phyloP scores from a whole-genome alignment of 768 basidiomycete species.

The Amanita exitialis region DNA sequence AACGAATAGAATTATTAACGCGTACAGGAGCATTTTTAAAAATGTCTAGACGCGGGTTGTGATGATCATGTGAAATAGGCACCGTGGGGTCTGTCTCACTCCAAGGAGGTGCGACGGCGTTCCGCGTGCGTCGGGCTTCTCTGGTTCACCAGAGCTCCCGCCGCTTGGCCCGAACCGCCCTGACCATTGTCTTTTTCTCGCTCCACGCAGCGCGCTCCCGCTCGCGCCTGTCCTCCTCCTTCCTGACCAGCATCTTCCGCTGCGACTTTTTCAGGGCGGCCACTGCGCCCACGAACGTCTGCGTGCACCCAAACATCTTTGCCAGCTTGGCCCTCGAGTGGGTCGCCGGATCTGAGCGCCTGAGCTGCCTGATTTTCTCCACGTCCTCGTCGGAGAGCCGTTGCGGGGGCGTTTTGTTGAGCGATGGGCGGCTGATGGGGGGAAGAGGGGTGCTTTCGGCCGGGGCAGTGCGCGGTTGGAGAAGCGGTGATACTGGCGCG shows the following conservation, averaged over 20 bases:
- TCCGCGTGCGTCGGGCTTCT: too few species aligned
- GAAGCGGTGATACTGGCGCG: constrained; percentile 61
- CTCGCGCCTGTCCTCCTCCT: constrained; percentile 37
- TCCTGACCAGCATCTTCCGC: constrained; percentile 30
- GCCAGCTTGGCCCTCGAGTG: constrained; percentile 65
- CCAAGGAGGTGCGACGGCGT: background rate
- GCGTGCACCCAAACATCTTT: constrained; percentile 64
- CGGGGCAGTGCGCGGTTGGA: constrained; percentile 28
- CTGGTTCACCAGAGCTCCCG: constrained; percentile 72
- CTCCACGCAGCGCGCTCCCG: constrained; percentile 53
- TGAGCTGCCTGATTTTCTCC: constrained; percentile 45
- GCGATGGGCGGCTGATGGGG: constrained; percentile 35
- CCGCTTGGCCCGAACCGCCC: constrained; percentile 58
- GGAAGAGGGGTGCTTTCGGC: constrained; percentile 26
- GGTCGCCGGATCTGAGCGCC: constrained; percentile 41
- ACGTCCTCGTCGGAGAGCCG: constrained; percentile 45
- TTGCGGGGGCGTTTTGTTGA: constrained; percentile 19
- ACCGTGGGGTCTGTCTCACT: background rate
- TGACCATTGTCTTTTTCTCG: constrained; percentile 50
- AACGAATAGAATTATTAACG: constrained; percentile 14
- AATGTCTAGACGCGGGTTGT: background rate
- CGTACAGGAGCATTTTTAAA: background rate
- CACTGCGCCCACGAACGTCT: constrained; percentile 52
- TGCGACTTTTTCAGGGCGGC: constrained; percentile 50
- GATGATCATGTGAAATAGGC: background rate